Percentiles rank a stretch among this genome's conserved stretches.
These are phyloP conservation scores for Mytilinidion resinicola DNA, from an alignment of 495 filamentous ascomycete genomes.

Conservation along the genomic window DNA sequence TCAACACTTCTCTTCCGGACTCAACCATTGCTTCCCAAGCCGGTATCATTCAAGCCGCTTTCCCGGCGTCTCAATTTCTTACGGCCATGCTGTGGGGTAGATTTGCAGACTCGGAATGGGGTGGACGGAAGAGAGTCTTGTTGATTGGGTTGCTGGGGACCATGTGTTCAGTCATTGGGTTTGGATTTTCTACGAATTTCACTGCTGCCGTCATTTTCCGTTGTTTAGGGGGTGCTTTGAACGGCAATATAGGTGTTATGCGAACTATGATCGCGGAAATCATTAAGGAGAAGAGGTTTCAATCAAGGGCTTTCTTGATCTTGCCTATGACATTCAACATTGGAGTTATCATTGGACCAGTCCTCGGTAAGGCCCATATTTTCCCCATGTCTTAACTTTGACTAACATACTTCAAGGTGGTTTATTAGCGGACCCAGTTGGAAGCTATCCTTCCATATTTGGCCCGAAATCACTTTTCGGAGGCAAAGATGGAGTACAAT, in stretches of 20 bases:
- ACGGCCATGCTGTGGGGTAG: constrained; percentile 83
- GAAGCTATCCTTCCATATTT: constrained; percentile 58
- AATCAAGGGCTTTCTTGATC: constrained; percentile 71
- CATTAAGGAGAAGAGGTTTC: constrained; percentile 60
- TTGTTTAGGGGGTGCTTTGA: constrained; percentile 62
- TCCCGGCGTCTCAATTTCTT: constrained; percentile 75
- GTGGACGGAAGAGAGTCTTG: constrained; percentile 71
- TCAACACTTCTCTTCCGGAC: constrained; percentile 36
- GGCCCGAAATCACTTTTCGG: constrained; percentile 49
- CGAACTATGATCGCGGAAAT: constrained; percentile 77
- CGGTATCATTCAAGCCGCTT: constrained; percentile 70
- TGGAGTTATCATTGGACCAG: constrained; percentile 63
- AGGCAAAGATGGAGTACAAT: constrained; percentile 50
- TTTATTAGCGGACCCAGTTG: constrained; percentile 63
- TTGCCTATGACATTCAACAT: constrained; percentile 78
- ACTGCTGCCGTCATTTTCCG: constrained; percentile 67
- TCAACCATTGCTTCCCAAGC: constrained; percentile 63
- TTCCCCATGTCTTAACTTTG: not conserved
- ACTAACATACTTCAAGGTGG: constrained; percentile 56
- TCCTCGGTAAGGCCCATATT: constrained; percentile 26
- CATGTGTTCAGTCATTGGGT: constrained; percentile 65
- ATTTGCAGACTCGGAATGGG: constrained; percentile 60
- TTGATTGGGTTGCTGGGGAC: constrained; percentile 70
- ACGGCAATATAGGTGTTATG: constrained; percentile 76
- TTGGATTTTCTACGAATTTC: constrained; percentile 70